Conservation (phyloP, 352 stramenopile genomes). For the Phytophthora litchii region DNA sequence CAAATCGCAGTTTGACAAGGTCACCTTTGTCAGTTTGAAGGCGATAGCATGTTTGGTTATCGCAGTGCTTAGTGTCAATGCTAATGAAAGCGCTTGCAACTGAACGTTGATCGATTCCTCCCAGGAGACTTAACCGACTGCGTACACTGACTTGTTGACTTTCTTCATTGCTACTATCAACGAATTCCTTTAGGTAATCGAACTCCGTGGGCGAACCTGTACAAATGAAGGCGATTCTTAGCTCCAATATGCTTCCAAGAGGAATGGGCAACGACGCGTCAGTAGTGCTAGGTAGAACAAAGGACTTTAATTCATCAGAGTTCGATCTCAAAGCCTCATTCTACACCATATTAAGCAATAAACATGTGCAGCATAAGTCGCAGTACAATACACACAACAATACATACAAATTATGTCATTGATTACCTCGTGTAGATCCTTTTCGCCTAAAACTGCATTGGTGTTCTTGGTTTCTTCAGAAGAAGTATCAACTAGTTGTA, state of each 20-base stretch:
- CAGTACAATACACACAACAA: too few relatives aligned
- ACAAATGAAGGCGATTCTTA: conserved; percentile 21
- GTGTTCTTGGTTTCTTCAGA: conserved; percentile 1
- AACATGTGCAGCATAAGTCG: too few relatives aligned
- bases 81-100: conserved; percentile 1
- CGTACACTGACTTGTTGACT: conserved; percentile 2
- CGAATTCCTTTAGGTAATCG: conserved; percentile 6
- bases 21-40: conserved; percentile 9
- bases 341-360: not conserved
- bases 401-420: conserved; percentile 6
- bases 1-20: conserved; percentile 14
- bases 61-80: conserved; percentile 17
- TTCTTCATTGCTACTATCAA: not conserved
- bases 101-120: conserved; percentile 12
- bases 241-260: conserved; percentile 28
- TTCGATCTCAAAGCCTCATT: too few relatives aligned
- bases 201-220: not conserved
- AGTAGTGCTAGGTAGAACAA: not conserved
- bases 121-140: conserved; percentile 11
- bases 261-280: conserved; percentile 1
- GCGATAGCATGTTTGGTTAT: conserved; percentile 10
- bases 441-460: not conserved
- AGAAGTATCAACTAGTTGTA: not conserved
- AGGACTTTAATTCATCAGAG: too few relatives aligned
- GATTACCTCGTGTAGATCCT: not conserved